These are phyloP conservation scores for Ogataea saltuana DNA, from an alignment of 805 yeast genomes.

Conservation along the genomic window DNA sequence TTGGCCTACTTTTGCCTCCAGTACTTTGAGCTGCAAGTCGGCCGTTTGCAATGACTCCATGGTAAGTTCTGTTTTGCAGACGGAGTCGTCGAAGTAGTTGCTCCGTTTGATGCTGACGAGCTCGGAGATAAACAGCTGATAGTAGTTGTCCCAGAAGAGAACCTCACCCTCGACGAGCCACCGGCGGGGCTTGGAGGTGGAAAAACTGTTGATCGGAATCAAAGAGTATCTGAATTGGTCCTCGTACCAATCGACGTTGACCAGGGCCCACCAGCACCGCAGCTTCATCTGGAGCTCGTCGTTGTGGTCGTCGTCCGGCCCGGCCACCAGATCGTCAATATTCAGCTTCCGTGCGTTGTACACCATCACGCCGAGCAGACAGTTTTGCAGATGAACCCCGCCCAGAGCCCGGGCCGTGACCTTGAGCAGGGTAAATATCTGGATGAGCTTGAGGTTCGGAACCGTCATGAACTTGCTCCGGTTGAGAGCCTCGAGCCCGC, in stretches of 20 bases:
- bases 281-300: constrained; percentile 16
- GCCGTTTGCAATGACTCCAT: constrained; percentile 26
- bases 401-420: constrained; percentile 32
- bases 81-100: constrained; percentile 30
- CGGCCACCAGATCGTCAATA: constrained; percentile 20
- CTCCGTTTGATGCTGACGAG: constrained; percentile 29
- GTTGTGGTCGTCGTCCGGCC: constrained; percentile 6
- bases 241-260: constrained; percentile 38
- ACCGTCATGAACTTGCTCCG: constrained; percentile 37
- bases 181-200: constrained; percentile 29
- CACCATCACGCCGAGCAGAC: constrained; percentile 25
- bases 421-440: constrained; percentile 31
- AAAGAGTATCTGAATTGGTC: constrained; percentile 28
- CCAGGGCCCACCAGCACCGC: constrained; percentile 34
- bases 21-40: constrained; percentile 28
- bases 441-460: constrained; percentile 31
- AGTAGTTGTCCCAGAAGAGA: constrained; percentile 27
- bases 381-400: constrained; percentile 33
- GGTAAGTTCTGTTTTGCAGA: constrained; percentile 15
- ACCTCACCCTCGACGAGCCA: constrained; percentile 20
- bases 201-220: constrained; percentile 24
- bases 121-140: constrained; percentile 25
- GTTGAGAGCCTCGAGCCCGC: constrained; percentile 35
- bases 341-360: constrained; percentile 30
- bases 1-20: constrained; percentile 23